These are phyloP conservation scores for Aspergillus indologenus DNA, from an alignment of 495 filamentous ascomycete genomes.

Conservation along the genomic window DNA sequence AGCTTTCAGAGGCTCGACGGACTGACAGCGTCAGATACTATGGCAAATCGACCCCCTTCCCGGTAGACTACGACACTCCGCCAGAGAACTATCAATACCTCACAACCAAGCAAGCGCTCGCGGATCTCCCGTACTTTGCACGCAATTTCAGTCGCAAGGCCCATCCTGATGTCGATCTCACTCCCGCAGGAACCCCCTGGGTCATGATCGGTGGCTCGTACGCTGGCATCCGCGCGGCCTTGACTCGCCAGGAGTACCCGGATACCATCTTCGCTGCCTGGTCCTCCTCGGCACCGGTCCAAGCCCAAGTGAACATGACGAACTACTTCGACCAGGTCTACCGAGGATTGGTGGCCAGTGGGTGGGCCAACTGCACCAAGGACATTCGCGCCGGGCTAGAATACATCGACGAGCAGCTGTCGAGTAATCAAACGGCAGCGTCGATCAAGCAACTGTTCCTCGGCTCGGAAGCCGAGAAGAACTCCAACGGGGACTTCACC, in stretches of 20 bases:
- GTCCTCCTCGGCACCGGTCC: constrained; percentile 54
- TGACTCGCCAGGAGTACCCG: constrained; percentile 54
- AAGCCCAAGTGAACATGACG: constrained; percentile 56
- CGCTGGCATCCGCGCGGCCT: constrained; percentile 53
- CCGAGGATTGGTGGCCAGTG: constrained; percentile 49
- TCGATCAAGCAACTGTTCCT: constrained; percentile 51
- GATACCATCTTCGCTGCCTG: constrained; percentile 54
- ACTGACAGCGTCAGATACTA: constrained; percentile 39
- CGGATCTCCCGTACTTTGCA: constrained; percentile 52
- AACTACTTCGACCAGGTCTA: constrained; percentile 55
- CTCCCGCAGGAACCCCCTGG: constrained; percentile 52
- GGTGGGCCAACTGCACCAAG: constrained; percentile 50
- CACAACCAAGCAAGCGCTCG: constrained; percentile 50
- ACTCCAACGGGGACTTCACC: constrained; percentile 50
- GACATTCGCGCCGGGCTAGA: constrained; percentile 51
- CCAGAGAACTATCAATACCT: constrained; percentile 49
- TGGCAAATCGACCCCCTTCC: constrained; percentile 49
- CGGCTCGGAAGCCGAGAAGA: constrained; percentile 45
- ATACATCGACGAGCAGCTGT: constrained; percentile 50
- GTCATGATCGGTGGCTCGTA: constrained; percentile 60
- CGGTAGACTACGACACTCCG: constrained; percentile 41
- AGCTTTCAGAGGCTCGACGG: not conserved
- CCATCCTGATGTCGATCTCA: constrained; percentile 36
- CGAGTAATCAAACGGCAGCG: constrained; percentile 30
- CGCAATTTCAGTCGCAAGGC: constrained; percentile 41